Evolutionary conservation across 495 filamentous ascomycete species (phyloP).

Genomic region (Hypoxylon fragiforme): DNA sequence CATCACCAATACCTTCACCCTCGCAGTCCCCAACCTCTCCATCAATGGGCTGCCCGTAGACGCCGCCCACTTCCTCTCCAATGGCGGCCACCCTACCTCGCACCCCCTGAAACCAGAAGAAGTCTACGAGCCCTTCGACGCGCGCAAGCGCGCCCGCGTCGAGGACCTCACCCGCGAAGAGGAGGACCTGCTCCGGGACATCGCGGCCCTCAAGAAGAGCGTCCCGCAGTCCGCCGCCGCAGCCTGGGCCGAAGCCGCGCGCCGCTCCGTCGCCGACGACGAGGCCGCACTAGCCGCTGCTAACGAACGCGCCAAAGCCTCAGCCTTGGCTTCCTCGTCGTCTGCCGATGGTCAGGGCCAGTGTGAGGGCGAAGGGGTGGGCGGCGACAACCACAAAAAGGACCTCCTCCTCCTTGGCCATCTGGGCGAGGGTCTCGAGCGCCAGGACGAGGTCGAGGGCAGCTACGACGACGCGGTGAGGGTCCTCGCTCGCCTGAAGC

Average conservation of each 20-base stretch:
- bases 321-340: no score
- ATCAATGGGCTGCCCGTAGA: conserved; percentile 75
- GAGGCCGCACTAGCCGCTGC: conserved; percentile 49
- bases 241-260: conserved; percentile 55
- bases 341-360: conserved; percentile 10
- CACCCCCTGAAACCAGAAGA: conserved; percentile 43
- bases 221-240: conserved; percentile 64
- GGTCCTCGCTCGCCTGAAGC: conserved; percentile 57
- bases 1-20: conserved; percentile 71
- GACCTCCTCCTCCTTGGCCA: conserved; percentile 33
- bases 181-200: conserved; percentile 71
- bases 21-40: conserved; percentile 68
- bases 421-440: conserved; percentile 41
- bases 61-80: conserved; percentile 49
- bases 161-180: conserved; percentile 68
- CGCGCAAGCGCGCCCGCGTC: conserved; percentile 67
- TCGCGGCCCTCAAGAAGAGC: conserved; percentile 70
- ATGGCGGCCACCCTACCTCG: conserved; percentile 43
- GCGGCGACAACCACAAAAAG: neutral
- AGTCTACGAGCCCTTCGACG: conserved; percentile 79
- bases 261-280: conserved; percentile 47
- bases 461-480: conserved; percentile 56
- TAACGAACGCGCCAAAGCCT: conserved; percentile 31
- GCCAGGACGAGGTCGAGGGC: conserved; percentile 54
- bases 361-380: neutral